Conservation (phyloP, 2,329 filamentous ascomycete genomes). For the Magnaporthiopsis poae region DNA sequence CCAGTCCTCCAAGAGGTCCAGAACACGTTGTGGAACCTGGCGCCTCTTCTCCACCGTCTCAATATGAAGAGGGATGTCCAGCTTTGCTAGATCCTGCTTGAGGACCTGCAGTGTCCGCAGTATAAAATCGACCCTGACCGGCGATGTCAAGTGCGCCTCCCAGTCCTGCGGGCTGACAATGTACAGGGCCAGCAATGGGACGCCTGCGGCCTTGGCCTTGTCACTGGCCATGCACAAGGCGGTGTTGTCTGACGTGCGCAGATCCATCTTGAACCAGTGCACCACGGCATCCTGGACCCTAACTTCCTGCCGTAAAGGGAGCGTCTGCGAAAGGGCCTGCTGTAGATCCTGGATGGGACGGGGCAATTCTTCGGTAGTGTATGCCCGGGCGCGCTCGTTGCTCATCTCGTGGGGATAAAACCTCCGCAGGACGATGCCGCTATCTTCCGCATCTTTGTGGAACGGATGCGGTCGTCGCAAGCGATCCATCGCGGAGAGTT, state of each 20-base stretch:
- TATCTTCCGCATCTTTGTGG: constrained; percentile 34
- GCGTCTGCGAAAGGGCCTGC: constrained; percentile 51
- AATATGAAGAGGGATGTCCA: constrained; percentile 70
- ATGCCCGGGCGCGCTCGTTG: constrained; percentile 65
- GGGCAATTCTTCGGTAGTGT: constrained; percentile 58
- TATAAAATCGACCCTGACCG: constrained; percentile 69
- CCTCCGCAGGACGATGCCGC: constrained; percentile 58
- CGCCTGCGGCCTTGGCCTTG: constrained; percentile 23
- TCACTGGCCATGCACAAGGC: constrained; percentile 57
- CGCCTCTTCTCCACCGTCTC: constrained; percentile 61
- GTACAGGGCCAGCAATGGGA: constrained; percentile 68
- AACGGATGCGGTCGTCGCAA: constrained; percentile 38
- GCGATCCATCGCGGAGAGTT: constrained; percentile 17
- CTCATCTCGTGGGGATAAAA: constrained; percentile 84
- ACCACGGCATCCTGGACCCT: constrained; percentile 54
- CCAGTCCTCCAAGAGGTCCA: constrained; percentile 62
- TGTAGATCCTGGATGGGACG: constrained; percentile 64
- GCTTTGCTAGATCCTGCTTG: constrained; percentile 53
- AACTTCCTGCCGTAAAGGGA: constrained; percentile 40
- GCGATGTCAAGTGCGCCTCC: constrained; percentile 65
- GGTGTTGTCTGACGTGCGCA: constrained; percentile 65
- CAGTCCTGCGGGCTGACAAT: constrained; percentile 76
- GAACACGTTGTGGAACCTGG: constrained; percentile 48
- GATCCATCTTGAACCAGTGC: constrained; percentile 84
- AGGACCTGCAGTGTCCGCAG: constrained; percentile 60